phyloP scores from a whole-genome alignment of 2,329 filamentous ascomycete species.

The Septoria linicola region DNA sequence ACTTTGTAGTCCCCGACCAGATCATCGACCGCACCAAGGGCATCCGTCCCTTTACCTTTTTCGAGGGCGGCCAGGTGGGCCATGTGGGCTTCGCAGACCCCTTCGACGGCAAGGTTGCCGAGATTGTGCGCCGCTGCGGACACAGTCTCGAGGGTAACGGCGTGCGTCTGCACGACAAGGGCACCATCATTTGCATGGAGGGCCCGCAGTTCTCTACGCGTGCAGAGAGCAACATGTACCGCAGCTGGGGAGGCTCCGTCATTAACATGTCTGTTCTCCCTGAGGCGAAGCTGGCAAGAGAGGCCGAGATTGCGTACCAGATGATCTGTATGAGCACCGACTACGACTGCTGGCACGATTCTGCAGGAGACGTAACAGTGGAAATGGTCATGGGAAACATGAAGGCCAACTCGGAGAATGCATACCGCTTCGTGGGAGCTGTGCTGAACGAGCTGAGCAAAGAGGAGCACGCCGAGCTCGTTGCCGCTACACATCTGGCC shows the following conservation, averaged over 20 bases:
- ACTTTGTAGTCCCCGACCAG: constrained; percentile 96
- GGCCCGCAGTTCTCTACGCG: constrained; percentile 98
- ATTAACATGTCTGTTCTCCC: constrained; percentile 98
- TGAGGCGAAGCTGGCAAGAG: constrained; percentile 91
- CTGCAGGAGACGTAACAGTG: constrained; percentile 78
- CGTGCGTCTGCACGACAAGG: constrained; percentile 78
- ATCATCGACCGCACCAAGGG: constrained; percentile 97
- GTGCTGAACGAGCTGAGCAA: constrained; percentile 83
- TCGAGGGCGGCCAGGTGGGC: constrained; percentile 85
- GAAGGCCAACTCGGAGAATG: constrained; percentile 88
- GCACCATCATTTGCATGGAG: constrained; percentile 93
- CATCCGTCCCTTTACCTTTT: constrained; percentile 91
- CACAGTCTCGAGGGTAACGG: constrained; percentile 76
- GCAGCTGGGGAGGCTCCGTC: constrained; percentile 85
- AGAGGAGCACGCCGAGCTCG: constrained; percentile 71
- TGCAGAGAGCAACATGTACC: constrained; percentile 93
- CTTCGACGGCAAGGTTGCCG: constrained; percentile 76
- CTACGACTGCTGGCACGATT: constrained; percentile 95
- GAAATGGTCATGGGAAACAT: constrained; percentile 97
- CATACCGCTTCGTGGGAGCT: constrained; percentile 76
- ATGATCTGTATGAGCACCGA: constrained; percentile 99
- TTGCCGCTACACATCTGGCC: constrained; percentile 77
- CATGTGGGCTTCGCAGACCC: constrained; percentile 96
- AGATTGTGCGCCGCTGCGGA: constrained; percentile 76
- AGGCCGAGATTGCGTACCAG: constrained; percentile 95